Percentiles rank a stretch among this genome's conserved stretches.
These are phyloP conservation scores for Metrosideros polymorpha DNA, from an alignment of 441 rosid species.

Conservation along the genomic window DNA sequence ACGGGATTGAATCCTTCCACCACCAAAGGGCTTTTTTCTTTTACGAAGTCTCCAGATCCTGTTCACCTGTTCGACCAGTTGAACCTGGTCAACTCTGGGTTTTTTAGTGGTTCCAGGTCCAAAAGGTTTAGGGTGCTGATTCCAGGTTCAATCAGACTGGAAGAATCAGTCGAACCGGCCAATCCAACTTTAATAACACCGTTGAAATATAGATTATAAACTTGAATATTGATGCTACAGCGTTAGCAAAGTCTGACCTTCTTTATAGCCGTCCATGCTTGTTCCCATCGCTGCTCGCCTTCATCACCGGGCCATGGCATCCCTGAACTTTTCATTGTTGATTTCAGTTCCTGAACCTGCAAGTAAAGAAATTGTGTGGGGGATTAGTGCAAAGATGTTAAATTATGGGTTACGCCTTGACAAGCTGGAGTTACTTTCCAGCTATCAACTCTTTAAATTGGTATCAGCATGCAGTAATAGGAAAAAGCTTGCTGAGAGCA, in stretches of 20 bases:
- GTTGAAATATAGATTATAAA: neutral
- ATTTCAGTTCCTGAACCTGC: constrained; percentile 84
- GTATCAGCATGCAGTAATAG: neutral
- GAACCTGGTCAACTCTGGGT: neutral
- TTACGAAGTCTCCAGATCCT: neutral
- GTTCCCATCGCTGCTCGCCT: constrained; percentile 82
- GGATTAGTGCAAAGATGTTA: neutral
- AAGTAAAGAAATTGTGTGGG: constrained; percentile 4
- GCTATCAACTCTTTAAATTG: neutral
- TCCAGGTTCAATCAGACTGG: neutral
- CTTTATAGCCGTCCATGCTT: constrained; percentile 94
- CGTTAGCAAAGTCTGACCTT: constrained; percentile 34
- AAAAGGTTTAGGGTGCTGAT: neutral
- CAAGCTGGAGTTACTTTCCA: neutral
- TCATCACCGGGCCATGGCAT: constrained; percentile 99
- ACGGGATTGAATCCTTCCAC: neutral
- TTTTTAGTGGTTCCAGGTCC: neutral
- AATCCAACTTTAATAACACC: neutral
- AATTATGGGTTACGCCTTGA: neutral
- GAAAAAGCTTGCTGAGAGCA: neutral
- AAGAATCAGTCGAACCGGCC: neutral
- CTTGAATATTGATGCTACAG: neutral
- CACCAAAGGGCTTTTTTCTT: neutral
- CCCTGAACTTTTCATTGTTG: constrained; percentile 64
- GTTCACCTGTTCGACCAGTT: neutral